phyloP scores from a whole-genome alignment of 2,329 filamentous ascomycete genomes.

The Fusarium scirpi region DNA sequence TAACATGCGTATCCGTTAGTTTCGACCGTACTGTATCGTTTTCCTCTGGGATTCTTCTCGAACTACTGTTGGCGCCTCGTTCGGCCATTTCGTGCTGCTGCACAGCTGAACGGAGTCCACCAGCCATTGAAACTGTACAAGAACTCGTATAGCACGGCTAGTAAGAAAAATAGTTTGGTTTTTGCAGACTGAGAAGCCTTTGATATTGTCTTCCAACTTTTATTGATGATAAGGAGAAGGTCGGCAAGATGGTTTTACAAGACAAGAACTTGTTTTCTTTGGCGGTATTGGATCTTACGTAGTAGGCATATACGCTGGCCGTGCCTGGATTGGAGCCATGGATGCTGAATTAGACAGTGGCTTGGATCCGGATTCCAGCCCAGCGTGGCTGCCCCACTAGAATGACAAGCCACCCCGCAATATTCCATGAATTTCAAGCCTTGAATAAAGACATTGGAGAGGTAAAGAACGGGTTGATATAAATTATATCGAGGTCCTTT shows the following conservation, averaged over 20 bases:
- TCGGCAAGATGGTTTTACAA: conserved; percentile 8
- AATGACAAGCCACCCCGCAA: conserved; percentile 45
- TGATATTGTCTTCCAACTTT: not conserved
- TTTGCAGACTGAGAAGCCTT: not conserved
- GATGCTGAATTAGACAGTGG: conserved; percentile 2
- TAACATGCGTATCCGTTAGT: conserved; percentile 61
- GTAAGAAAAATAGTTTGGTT: not conserved
- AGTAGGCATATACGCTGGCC: not conserved
- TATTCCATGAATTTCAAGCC: conserved; percentile 14
- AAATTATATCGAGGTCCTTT: conserved; percentile 15
- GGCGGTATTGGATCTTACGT: conserved; percentile 4
- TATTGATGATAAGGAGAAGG: not conserved
- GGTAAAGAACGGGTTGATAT: conserved; percentile 14
- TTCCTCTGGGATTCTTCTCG: conserved; percentile 59
- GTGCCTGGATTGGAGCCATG: not conserved
- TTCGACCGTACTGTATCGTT: conserved; percentile 53
- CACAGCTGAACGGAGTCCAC: conserved; percentile 33
- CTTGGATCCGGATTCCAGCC: conserved; percentile 14
- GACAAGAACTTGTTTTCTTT: conserved; percentile 24
- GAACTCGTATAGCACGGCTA: not conserved
- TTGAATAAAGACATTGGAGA: not conserved
- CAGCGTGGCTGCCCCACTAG: conserved; percentile 35
- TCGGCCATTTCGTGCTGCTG: conserved; percentile 42
- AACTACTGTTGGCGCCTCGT: conserved; percentile 44
- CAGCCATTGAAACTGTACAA: conserved; percentile 28